Conservation (phyloP, 2,329 filamentous ascomycete species). For the Ophiosphaerella herpotricha region DNA sequence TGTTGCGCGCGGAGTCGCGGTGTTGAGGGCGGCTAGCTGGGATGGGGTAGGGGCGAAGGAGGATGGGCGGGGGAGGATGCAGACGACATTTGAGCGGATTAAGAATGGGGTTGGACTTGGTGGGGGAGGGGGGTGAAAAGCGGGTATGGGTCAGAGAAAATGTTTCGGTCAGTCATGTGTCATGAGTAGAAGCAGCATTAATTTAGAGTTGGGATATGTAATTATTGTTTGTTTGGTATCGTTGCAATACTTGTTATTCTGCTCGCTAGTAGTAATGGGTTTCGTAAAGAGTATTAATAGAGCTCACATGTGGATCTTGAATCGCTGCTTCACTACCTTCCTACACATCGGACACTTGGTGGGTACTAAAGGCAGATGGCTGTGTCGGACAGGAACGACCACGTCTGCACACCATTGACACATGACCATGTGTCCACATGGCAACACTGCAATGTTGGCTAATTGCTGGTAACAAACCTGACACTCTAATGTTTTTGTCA, state of each 20-base stretch:
- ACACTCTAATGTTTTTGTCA: conserved; percentile 58
- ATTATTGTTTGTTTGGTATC: no score
- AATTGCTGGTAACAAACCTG: conserved; percentile 59
- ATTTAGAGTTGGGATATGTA: no score
- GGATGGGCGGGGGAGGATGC: conserved; percentile 23
- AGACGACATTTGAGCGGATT: conserved; percentile 31
- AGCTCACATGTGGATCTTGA: conserved; percentile 39
- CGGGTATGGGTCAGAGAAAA: background rate
- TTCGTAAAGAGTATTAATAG: no score
- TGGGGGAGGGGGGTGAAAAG: background rate
- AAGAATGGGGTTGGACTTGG: conserved; percentile 29
- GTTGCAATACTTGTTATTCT: no score
- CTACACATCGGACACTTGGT: conserved; percentile 54
- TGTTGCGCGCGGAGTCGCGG: background rate
- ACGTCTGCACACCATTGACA: conserved; percentile 61
- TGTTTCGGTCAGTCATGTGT: no score
- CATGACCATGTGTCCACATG: conserved; percentile 61
- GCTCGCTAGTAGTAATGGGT: no score
- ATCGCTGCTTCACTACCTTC: conserved; percentile 52
- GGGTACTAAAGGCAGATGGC: conserved; percentile 46
- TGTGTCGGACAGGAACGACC: conserved; percentile 51
- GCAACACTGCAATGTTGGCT: conserved; percentile 57
- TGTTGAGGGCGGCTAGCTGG: background rate
- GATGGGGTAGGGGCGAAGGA: background rate
- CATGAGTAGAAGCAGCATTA: background rate